These are phyloP conservation scores for Phytopythium aichiense DNA, from an alignment of 352 stramenopile genomes.

Conservation along the genomic window DNA sequence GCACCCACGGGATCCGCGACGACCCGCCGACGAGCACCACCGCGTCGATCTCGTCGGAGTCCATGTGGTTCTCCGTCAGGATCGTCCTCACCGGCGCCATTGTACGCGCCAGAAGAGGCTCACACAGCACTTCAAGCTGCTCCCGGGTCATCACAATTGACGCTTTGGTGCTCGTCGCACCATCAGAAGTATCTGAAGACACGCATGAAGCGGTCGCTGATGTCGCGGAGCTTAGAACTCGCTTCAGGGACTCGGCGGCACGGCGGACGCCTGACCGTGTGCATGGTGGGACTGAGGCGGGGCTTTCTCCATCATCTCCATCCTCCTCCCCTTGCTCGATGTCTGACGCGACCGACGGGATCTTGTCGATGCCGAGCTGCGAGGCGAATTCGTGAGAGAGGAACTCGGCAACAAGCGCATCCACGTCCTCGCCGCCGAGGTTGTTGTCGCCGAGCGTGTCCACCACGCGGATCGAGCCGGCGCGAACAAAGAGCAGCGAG, in stretches of 20 bases:
- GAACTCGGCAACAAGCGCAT: conserved; percentile 88
- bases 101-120: conserved; percentile 44
- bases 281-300: conserved; percentile 36
- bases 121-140: conserved; percentile 47
- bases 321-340: conserved; percentile 14
- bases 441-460: conserved; percentile 92
- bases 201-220: conserved; percentile 31
- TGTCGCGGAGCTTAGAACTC: conserved; percentile 28
- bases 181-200: conserved; percentile 6
- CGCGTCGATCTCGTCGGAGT: conserved; percentile 40
- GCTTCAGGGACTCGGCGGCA: conserved; percentile 53
- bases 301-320: conserved; percentile 14
- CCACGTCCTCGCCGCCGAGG: conserved; percentile 85
- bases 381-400: conserved; percentile 79
- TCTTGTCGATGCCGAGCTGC: conserved; percentile 19
- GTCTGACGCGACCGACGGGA: conserved; percentile 24
- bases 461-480: conserved; percentile 95
- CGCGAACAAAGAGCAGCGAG: conserved; percentile 90
- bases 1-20: conserved; percentile 58
- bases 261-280: conserved; percentile 48
- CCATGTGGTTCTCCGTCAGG: conserved; percentile 55
- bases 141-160: conserved; percentile 29
- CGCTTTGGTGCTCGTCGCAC: neutral
- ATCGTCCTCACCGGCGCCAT: conserved; percentile 52
- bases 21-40: conserved; percentile 59